Percentiles rank a stretch among this genome's conserved stretches.
Evolutionary conservation across 106 monocot species (phyloP).

Genomic region (Agapanthus africanus): DNA sequence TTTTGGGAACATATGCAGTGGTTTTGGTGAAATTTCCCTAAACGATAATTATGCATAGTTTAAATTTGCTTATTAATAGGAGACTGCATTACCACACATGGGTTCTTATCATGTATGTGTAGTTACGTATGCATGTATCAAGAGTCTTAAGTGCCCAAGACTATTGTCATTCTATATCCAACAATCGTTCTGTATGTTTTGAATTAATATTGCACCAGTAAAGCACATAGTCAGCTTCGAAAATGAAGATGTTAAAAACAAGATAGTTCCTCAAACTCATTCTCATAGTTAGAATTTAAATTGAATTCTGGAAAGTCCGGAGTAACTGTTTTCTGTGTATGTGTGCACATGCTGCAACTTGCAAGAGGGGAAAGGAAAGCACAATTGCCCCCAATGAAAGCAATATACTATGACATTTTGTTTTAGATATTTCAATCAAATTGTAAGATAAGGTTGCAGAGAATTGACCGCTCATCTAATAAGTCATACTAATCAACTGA

Average conservation of each 20-base stretch:
- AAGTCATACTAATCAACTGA: background rate
- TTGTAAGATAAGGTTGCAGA: background rate
- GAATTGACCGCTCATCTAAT: background rate
- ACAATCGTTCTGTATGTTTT: background rate
- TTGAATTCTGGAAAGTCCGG: background rate
- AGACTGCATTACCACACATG: background rate
- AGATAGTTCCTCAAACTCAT: background rate
- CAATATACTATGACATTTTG: background rate
- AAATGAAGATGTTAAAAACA: background rate
- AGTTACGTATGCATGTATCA: background rate
- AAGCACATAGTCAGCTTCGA: background rate
- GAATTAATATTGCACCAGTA: background rate
- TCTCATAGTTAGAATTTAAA: background rate
- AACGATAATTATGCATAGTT: too few species aligned
- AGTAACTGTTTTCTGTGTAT: background rate
- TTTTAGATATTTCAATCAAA: background rate
- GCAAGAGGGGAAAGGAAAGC: background rate
- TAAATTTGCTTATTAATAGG: too few species aligned
- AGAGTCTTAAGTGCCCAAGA: background rate
- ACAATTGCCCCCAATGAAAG: background rate
- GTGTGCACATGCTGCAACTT: background rate
- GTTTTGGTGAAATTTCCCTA: too few species aligned
- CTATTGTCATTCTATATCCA: background rate
- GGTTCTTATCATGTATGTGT: background rate
- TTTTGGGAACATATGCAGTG: too few species aligned